Percentiles rank a stretch among this genome's conserved stretches.
phyloP scores from a whole-genome alignment of 1,284 basidiomycete genomes.

The Apiotrichum sp. region DNA sequence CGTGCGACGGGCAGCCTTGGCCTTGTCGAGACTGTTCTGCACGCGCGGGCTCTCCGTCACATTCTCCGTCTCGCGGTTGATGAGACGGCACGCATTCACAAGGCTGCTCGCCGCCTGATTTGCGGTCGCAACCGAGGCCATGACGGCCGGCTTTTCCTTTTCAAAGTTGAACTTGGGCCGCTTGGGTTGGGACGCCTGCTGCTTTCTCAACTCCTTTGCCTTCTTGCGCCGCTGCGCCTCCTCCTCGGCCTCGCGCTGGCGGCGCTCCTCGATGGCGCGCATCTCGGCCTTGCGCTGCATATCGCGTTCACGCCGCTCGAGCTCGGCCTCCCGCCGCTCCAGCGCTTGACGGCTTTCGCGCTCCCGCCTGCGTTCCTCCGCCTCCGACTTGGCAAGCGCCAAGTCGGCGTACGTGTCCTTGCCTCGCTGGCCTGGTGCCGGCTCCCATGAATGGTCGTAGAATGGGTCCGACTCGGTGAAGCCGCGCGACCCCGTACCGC shows the following conservation, averaged over 20 bases:
- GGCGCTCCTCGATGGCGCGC: conserved; percentile 40
- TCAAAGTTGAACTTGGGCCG: conserved; percentile 77
- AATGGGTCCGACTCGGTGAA: conserved; percentile 31
- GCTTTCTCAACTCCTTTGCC: conserved; percentile 49
- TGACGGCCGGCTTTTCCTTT: conserved; percentile 82
- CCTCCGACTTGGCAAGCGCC: conserved; percentile 49
- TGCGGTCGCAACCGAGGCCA: conserved; percentile 75
- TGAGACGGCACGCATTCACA: conserved; percentile 83
- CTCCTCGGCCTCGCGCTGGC: conserved; percentile 46
- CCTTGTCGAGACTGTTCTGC: conserved; percentile 73
- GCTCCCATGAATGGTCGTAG: conserved; percentile 42
- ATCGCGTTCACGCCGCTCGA: conserved; percentile 46
- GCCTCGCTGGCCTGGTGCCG: conserved; percentile 29
- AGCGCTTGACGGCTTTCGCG: conserved; percentile 47
- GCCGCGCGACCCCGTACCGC: conserved; percentile 8
- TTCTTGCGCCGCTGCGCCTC: conserved; percentile 43
- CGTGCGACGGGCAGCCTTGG: conserved; percentile 69
- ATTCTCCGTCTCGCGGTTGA: conserved; percentile 78
- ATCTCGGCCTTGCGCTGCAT: conserved; percentile 41
- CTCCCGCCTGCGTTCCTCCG: conserved; percentile 47
- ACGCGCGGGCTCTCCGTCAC: conserved; percentile 71
- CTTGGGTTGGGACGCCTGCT: conserved; percentile 21
- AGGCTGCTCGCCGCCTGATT: conserved; percentile 83
- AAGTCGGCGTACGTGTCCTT: conserved; percentile 46
- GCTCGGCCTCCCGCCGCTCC: conserved; percentile 50